Base-by-base conservation (phyloP, 2,329 filamentous ascomycete genomes). In the Periglandula ipomoeae region DNA sequence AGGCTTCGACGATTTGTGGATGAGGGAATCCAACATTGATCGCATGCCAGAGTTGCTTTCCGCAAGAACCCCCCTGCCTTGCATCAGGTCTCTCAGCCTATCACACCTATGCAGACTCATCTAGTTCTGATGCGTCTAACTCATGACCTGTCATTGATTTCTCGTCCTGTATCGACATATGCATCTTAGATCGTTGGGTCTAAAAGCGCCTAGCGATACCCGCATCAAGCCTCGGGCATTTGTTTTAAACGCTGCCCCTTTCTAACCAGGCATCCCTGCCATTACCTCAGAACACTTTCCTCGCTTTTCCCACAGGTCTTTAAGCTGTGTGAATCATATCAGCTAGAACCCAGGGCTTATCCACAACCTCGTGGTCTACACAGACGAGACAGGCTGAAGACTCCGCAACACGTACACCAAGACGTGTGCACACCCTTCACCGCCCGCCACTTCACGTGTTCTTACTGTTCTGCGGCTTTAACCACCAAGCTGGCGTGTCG, bases 141-240 rank as follows among this genome's bases (percentile, higher is more conserved):
- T 38, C 39, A 27, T 35, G 30, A 37, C 38, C 15, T 50, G 38
- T 38, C 44, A 46, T 49, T 41, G 37, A 46, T 38, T 34, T n/a
- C 7, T 20, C 38, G 42, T 35, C 30, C 19, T 22, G 20, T 34
- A 40, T 26, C 40, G 39, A 26, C 32, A 40, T 26, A 39, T 19
- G 44, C 40, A 44, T 47, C 45, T 47, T 24, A 27, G 40, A 41
- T 50, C 20, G 34, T 26, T n/a, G 32, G 32, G 41, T 26, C 39
- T 32, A 39, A 38, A 38, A 39, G 3, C 30, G 17, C 6, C 19
- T 22, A 22, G 4, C n/a, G 17, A 22, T 45, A 17, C n/a, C 22
- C 23, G 22, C 42, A 11, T 23, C 13, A 15, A 27, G 34, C 19
- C 39, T 23, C 39, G 23, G 13, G 19, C 13, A 41, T 9, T 47